These are phyloP conservation scores for Verticillium dahliae DNA, from an alignment of 2,329 filamentous ascomycete genomes.

Conservation along the genomic window DNA sequence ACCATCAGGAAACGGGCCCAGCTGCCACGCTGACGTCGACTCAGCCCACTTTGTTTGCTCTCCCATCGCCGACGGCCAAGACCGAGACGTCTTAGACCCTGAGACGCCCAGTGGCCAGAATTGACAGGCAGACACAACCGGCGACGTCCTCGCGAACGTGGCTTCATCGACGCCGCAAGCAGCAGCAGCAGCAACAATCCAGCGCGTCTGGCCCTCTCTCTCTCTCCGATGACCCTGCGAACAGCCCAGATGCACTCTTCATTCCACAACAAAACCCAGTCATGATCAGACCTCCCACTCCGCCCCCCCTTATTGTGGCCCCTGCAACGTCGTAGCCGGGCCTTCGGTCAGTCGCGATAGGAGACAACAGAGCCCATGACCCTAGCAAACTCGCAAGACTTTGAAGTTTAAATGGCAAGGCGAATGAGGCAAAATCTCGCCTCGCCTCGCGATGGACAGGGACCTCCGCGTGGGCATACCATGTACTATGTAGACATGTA, in stretches of 20 bases:
- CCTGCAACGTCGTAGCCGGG: neutral
- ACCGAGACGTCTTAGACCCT: neutral
- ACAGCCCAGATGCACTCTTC: neutral
- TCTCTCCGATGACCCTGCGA: neutral
- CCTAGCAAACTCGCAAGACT: neutral
- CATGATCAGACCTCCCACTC: too few species aligned
- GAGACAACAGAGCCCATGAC: neutral
- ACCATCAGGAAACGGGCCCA: neutral
- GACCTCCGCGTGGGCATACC: neutral
- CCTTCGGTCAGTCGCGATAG: neutral
- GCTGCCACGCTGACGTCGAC: neutral
- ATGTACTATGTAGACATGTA: neutral
- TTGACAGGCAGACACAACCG: neutral
- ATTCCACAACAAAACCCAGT: neutral
- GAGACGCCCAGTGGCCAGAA: neutral
- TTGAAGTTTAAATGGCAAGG: neutral
- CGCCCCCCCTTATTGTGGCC: too few species aligned
- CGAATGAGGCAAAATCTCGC: neutral
- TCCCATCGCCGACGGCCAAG: neutral
- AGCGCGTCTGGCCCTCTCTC: neutral
- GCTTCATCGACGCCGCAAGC: neutral
- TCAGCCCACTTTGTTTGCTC: neutral
- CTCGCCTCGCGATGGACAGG: neutral
- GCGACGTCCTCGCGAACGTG: neutral
- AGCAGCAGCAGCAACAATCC: neutral